Percentiles rank a stretch among this genome's conserved stretches.
phyloP scores from a whole-genome alignment of 768 basidiomycete species.

The Lactarius indigo region DNA sequence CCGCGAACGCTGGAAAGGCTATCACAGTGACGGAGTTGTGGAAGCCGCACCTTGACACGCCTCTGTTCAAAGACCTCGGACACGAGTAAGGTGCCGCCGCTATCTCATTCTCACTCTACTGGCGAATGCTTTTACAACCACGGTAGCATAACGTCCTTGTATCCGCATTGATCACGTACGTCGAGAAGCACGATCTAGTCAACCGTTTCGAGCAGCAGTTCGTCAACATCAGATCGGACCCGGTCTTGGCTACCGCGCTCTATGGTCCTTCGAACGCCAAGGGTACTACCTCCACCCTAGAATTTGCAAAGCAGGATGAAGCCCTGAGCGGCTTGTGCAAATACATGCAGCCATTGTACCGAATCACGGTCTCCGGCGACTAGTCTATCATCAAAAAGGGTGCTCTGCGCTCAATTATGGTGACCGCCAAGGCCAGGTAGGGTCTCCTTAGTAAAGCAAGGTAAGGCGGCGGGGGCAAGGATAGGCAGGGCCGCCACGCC shows the following conservation, averaged over 20 bases:
- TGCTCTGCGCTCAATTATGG: slow-evolving; percentile 60
- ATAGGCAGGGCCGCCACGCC: slow-evolving; percentile 59
- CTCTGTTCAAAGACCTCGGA: slow-evolving; percentile 61
- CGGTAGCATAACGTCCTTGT: slow-evolving; percentile 49
- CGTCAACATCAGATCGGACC: slow-evolving; percentile 57
- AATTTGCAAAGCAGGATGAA: slow-evolving; percentile 69
- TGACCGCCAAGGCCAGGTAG: slow-evolving; percentile 70
- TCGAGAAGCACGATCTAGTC: slow-evolving; percentile 55
- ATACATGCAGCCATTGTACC: slow-evolving; percentile 78
- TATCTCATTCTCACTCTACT: background rate
- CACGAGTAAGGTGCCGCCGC: slow-evolving; percentile 46
- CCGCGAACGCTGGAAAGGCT: slow-evolving; percentile 41
- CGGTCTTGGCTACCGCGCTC: slow-evolving; percentile 31
- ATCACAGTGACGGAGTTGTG: slow-evolving; percentile 65
- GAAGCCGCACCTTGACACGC: slow-evolving; percentile 63
- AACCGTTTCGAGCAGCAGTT: slow-evolving; percentile 66
- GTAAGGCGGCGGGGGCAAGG: no score
- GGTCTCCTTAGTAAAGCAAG: slow-evolving; percentile 57
- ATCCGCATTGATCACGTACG: slow-evolving; percentile 62
- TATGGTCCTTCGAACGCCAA: slow-evolving; percentile 31
- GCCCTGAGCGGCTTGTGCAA: slow-evolving; percentile 48
- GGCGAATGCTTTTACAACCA: slow-evolving; percentile 1
- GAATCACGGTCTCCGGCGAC: slow-evolving; percentile 50
- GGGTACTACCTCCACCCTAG: slow-evolving; percentile 25
- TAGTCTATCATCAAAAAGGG: slow-evolving; percentile 70